Base-by-base conservation (phyloP, 148 eudicot species). In the Vaccinium macrocarpon region DNA sequence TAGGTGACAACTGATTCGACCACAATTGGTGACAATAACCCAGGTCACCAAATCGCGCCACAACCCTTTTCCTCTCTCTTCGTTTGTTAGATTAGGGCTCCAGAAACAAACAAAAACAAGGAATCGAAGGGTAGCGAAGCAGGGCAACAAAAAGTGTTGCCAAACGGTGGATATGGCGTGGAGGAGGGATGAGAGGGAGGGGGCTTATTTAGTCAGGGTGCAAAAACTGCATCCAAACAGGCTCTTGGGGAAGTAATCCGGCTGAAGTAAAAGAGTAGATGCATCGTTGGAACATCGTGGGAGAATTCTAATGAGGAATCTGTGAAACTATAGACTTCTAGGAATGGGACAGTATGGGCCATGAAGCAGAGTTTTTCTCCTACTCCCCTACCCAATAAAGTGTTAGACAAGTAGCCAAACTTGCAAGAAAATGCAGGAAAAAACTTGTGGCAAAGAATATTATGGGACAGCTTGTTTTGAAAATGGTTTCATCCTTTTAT, bases 211-310 rank as follows among this genome's bases (percentile, higher is more conserved):
- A n/a, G n/a, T n/a, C n/a, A n/a, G n/a, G n/a, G n/a, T n/a, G n/a
- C n/a, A n/a, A n/a, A n/a, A n/a, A n/a, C n/a, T n/a, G n/a, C n/a
- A n/a, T n/a, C n/a, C n/a, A n/a, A n/a, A n/a, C n/a, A n/a, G n/a
- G n/a, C n/a, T n/a, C n/a, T 29, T 18, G 86, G 89, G 89, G 82
- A 87, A 72, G 84, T 85, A 78, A 2, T 27, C 16, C 29, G 81
- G 46, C 59, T 12, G 3, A 29, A 23, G 57, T 12, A 11, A 76
- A 66, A 72, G 71, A 61, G 84, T 87, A 78, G 89, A 87, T 88
- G 93, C 2, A 61, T 62, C n/a, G 71, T 64, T 64, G 14, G 87
- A 85, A 76, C 55, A 38, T 64, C 15, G 51, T 59, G 70, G 71
- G 29, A 59, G 52, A 57, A 59, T 46, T 81, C 15, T 0, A 2